Base-by-base conservation (phyloP, 805 yeast species). In the Kodamaea hsintzibuensis region DNA sequence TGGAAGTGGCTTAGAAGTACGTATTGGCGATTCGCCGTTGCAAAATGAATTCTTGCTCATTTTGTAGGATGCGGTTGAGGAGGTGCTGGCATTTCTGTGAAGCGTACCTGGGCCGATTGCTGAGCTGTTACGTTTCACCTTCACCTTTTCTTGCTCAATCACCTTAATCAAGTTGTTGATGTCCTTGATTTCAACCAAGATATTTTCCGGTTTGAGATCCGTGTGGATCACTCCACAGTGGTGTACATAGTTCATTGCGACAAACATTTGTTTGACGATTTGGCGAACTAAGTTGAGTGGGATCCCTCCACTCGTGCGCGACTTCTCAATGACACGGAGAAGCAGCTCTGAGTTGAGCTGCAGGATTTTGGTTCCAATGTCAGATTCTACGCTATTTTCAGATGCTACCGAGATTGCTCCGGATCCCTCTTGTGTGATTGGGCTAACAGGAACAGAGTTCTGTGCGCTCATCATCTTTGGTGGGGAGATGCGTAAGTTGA, bases 141-240 rank as follows among this genome's bases (percentile, higher is more conserved):
- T 12, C 10, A 45, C 9, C 19, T 30, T 45, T 47, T 35, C 40
- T 35, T 54, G 43, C 13, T 40, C 44, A 40, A 40, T 40, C n/a
- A 40, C 44, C 44, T 12, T 67, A 42, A 83, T 80, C 47, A 83
- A 73, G 55, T 72, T 76, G 57, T 81, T 83, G 47, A 82, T 83
- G 58, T 82, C 82, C 52, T 77, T 74, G 33, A 84, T 79, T 57
- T 81, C 83, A 42, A 82, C 75, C 43, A 82, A 50, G 30, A 71
- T 66, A 57, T 74, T 74, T 52, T 76, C 80, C 0, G 80, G 79
- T 53, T 76, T 76, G 48, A 76, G 63, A 55, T 76, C 80, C 6
- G 80, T 76, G 62, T 76, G 80, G 42, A 86, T 84, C 9, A 85
- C 73, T 2, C 88, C 88, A 66, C 89, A 84, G 60, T 71, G 77